Percentiles rank a stretch among this genome's conserved stretches.
These are phyloP conservation scores for Adiantum capillusveneris DNA, from an alignment of 75 land plant species.

Conservation along the genomic window DNA sequence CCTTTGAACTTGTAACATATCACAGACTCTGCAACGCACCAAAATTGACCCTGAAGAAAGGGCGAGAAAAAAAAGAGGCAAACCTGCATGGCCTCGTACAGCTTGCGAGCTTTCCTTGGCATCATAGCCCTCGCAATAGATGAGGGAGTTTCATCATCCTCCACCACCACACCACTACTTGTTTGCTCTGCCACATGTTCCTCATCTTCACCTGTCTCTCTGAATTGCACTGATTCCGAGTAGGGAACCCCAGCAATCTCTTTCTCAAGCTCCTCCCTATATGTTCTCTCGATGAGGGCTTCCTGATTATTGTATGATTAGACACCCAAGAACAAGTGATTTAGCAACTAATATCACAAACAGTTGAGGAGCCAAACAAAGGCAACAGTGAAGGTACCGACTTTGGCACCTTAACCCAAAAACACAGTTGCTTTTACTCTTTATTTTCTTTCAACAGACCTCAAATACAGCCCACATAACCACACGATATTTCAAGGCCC, in stretches of 20 bases:
- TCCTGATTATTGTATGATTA: slow-evolving; percentile 57
- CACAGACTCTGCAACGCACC: too few species aligned
- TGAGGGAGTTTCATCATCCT: slow-evolving; percentile 21
- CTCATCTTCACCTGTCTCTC: slow-evolving; percentile 14
- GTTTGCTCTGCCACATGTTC: slow-evolving; percentile 13
- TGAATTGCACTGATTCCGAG: slow-evolving; percentile 27
- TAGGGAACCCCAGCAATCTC: slow-evolving; percentile 58
- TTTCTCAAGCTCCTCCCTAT: slow-evolving; percentile 56
- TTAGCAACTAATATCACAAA: too few species aligned
- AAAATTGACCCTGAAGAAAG: neutral
- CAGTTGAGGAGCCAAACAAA: too few species aligned
- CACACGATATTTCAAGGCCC: too few species aligned
- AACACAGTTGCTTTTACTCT: too few species aligned
- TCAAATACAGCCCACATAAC: too few species aligned
- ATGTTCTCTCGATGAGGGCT: slow-evolving; percentile 40
- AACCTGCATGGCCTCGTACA: slow-evolving; percentile 80
- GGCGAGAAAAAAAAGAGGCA: neutral
- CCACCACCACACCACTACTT: slow-evolving; percentile 9
- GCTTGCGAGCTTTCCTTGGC: slow-evolving; percentile 56
- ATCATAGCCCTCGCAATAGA: slow-evolving; percentile 50
- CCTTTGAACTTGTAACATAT: neutral
- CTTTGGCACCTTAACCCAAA: too few species aligned
- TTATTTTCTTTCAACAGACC: too few species aligned
- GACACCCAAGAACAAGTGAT: too few species aligned
- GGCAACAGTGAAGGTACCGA: too few species aligned